Percentiles rank a stretch among this genome's conserved stretches.
Evolutionary conservation across 305 asterid species (phyloP).

Genomic region (Rubia tinctorum): DNA sequence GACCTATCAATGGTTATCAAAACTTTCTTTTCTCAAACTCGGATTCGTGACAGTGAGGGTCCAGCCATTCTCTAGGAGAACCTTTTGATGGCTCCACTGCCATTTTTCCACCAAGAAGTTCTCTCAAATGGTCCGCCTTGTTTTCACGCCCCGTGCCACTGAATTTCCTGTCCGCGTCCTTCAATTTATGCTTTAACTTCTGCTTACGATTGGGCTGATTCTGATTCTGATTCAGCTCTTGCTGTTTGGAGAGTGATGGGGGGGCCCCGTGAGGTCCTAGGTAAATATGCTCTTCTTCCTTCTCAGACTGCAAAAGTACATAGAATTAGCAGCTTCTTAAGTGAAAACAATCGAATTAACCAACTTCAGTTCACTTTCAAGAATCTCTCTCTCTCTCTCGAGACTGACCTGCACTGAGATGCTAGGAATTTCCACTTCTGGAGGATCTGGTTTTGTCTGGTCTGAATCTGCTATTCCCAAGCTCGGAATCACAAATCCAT

Average conservation of each 20-base stretch:
- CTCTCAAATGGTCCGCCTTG: slow-evolving; percentile 72
- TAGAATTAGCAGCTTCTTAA: background rate
- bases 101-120: slow-evolving; percentile 79
- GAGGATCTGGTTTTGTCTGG: slow-evolving; percentile 25
- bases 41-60: slow-evolving; percentile 90
- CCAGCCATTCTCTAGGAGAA: slow-evolving; percentile 83
- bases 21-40: slow-evolving; percentile 58
- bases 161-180: slow-evolving; percentile 66
- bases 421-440: slow-evolving; percentile 49
- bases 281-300: slow-evolving; percentile 79
- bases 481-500: slow-evolving; percentile 91
- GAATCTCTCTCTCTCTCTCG: background rate
- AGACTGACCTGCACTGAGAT: slow-evolving; percentile 45
- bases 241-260: slow-evolving; percentile 71
- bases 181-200: slow-evolving; percentile 69
- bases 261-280: slow-evolving; percentile 98
- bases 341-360: background rate
- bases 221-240: slow-evolving; percentile 37
- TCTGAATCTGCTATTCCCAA: slow-evolving; percentile 61
- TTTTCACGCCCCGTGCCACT: slow-evolving; percentile 69
- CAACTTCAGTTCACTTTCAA: background rate
- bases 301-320: slow-evolving; percentile 36
- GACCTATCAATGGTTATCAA: slow-evolving; percentile 16
- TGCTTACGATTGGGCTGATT: slow-evolving; percentile 57
- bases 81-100: slow-evolving; percentile 32